These are phyloP conservation scores for Candida pini DNA, from an alignment of 805 yeast species.

Conservation along the genomic window DNA sequence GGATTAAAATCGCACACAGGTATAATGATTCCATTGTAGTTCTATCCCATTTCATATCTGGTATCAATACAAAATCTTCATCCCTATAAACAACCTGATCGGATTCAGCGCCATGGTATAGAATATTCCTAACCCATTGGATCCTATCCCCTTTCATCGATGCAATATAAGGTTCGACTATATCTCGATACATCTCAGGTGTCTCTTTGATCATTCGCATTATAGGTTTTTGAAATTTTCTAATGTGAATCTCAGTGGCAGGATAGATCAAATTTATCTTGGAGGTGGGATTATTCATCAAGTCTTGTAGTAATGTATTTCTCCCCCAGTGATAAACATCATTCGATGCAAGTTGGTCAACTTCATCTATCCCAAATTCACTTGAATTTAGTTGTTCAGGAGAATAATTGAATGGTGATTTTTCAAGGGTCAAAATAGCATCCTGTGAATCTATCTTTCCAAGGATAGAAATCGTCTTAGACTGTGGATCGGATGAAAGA, in stretches of 20 bases:
- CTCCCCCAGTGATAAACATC: constrained; percentile 85
- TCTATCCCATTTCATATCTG: constrained; percentile 97
- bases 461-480: constrained; percentile 58
- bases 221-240: constrained; percentile 62
- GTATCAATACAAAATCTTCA: constrained; percentile 67
- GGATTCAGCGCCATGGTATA: constrained; percentile 76
- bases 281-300: constrained; percentile 48
- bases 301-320: constrained; percentile 41
- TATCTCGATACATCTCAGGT: constrained; percentile 58
- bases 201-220: constrained; percentile 69
- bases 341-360: constrained; percentile 51
- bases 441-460: constrained; percentile 57
- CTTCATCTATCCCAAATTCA: constrained; percentile 13
- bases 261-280: constrained; percentile 81
- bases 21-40: constrained; percentile 63
- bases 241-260: constrained; percentile 80
- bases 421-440: constrained; percentile 73
- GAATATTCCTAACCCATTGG: constrained; percentile 85
- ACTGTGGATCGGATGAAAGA: constrained; percentile 56
- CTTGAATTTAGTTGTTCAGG: constrained; percentile 14
- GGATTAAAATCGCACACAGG: constrained; percentile 67
- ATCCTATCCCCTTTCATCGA: constrained; percentile 72
- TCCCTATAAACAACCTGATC: constrained; percentile 74
- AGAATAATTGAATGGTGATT: constrained; percentile 52
- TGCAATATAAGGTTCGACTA: constrained; percentile 71